Evolutionary conservation across 495 filamentous ascomycete species (phyloP).

Genomic region (Neurospora sp.): DNA sequence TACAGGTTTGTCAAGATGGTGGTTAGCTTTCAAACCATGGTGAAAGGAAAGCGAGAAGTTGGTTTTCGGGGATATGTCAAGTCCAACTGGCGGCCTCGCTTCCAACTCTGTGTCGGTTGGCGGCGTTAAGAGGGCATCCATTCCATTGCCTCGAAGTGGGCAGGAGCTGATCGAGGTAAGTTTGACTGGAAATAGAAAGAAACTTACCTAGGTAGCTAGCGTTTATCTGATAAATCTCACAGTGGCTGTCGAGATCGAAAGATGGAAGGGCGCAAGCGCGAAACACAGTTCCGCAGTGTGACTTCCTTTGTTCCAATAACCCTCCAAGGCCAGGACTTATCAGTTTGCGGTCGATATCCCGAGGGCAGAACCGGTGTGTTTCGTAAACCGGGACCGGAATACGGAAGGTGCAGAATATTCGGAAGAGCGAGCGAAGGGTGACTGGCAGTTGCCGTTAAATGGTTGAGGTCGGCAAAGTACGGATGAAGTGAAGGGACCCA

Average conservation of each 20-base stretch:
- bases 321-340: neutral
- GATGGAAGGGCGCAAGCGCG: constrained; percentile 4
- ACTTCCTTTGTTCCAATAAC: neutral
- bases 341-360: neutral
- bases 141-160: neutral
- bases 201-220: neutral
- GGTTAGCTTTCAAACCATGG: neutral
- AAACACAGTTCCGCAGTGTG: constrained; percentile 10
- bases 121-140: neutral
- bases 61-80: neutral
- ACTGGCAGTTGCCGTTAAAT: neutral
- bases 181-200: neutral
- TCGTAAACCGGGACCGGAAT: neutral
- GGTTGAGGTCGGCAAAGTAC: neutral
- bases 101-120: neutral
- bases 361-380: neutral
- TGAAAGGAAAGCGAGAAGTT: neutral
- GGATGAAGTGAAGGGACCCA: neutral
- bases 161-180: neutral
- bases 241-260: neutral
- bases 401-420: neutral
- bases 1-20: neutral
- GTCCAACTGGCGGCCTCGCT: neutral
- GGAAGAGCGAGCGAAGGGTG: neutral
- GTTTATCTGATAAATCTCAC: neutral